A percentile compares a stretch with the other conserved stretches of the same genome.
phyloP scores from a whole-genome alignment of 768 basidiomycete species.

The Grammothele lineata region DNA sequence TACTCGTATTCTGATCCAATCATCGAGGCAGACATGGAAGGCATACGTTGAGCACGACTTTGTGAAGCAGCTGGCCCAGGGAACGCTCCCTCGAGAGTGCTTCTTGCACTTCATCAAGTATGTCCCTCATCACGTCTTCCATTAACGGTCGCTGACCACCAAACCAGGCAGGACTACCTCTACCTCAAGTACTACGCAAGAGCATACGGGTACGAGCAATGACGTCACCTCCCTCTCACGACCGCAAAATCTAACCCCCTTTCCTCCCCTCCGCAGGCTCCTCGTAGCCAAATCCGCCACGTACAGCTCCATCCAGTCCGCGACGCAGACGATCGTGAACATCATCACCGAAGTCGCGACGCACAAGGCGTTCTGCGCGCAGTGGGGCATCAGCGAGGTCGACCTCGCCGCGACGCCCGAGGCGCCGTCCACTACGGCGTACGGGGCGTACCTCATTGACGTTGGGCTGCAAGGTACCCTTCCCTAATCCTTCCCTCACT shows the following conservation, averaged over 20 bases:
- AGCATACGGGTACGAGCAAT: slow-evolving; percentile 54
- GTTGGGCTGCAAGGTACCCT: slow-evolving; percentile 68
- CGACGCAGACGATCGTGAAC: slow-evolving; percentile 58
- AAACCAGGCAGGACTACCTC: slow-evolving; percentile 69
- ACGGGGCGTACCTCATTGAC: slow-evolving; percentile 84
- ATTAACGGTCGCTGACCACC: not conserved
- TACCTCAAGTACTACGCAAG: slow-evolving; percentile 83
- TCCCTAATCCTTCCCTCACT: no score
- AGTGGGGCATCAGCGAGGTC: slow-evolving; percentile 60
- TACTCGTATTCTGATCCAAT: slow-evolving; percentile 56
- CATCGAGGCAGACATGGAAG: slow-evolving; percentile 56
- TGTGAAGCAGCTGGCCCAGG: slow-evolving; percentile 68
- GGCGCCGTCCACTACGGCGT: slow-evolving; percentile 71
- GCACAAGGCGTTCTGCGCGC: slow-evolving; percentile 66
- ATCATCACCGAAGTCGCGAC: slow-evolving; percentile 67
- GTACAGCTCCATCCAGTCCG: slow-evolving; percentile 57
- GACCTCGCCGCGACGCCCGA: slow-evolving; percentile 64
- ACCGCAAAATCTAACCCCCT: no score
- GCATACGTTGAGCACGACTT: slow-evolving; percentile 83
- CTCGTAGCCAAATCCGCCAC: slow-evolving; percentile 73
- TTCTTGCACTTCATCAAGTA: slow-evolving; percentile 88
- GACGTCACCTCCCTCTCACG: no score
- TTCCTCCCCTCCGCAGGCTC: slow-evolving; percentile 47
- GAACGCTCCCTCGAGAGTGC: slow-evolving; percentile 56
- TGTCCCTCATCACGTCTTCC: slow-evolving; percentile 15